Conservation (phyloP, 2,329 filamentous ascomycete genomes). For the Aspergillus sojae region DNA sequence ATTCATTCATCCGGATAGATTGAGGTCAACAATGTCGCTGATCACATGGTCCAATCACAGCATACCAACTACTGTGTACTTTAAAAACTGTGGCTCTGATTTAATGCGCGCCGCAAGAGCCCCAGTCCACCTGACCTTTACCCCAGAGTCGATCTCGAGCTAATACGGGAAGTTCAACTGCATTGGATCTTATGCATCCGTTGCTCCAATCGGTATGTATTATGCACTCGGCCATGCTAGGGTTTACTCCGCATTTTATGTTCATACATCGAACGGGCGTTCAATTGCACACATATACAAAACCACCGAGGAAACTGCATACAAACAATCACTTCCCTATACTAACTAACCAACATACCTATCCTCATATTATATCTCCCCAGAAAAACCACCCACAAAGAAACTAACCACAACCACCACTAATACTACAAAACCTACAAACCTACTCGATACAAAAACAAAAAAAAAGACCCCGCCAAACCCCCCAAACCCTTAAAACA, state of each 20-base stretch:
- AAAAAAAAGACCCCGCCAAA: neutral
- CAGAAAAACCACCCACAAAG: neutral
- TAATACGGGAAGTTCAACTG: neutral
- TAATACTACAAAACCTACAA: neutral
- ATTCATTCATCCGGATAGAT: neutral
- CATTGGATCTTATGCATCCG: neutral
- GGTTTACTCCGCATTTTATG: neutral
- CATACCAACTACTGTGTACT: no score
- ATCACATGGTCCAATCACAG: neutral
- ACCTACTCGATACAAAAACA: neutral
- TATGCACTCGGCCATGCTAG: neutral
- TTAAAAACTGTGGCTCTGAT: neutral
- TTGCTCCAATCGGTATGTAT: neutral
- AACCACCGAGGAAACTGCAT: no score
- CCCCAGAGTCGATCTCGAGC: slow-evolving; percentile 2
- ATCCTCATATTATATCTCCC: no score
- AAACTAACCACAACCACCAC: neutral
- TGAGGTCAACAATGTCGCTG: neutral
- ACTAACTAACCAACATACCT: neutral
- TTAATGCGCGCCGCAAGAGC: neutral
- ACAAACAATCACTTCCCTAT: no score
- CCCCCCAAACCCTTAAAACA: neutral
- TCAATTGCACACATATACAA: neutral
- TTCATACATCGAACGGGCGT: neutral
- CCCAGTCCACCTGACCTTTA: neutral